Base-by-base conservation (phyloP, 129 eudicot genomes). In the Chrysanthemum makinoi region DNA sequence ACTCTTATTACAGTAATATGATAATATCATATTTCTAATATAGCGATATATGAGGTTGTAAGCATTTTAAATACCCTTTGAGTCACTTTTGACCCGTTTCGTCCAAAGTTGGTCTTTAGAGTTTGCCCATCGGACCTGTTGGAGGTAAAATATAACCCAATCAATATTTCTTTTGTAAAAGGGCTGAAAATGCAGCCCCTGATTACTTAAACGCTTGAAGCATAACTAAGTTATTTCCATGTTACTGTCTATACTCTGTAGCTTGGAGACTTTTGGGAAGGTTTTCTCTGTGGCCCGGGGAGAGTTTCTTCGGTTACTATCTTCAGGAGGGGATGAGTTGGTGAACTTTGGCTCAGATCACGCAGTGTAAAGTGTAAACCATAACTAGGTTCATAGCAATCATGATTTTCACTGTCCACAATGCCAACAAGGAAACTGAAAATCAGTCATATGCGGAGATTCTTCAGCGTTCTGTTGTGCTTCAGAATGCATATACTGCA, bases 261-360 rank as follows among this genome's bases (percentile, higher is more conserved):
- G 99, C 80, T 77, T 94, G 92, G 99, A 94, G 78, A 94, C 95
- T 52, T 94, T 94, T 69, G 85, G 61, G 24, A 96, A 94, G 74
- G 89, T 90, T 6, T 77, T 87, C 53, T 82, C 99, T 11, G 56
- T 80, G 66, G 87, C 88, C 20, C 79, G 84, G 52, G 77, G 48
- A 65, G 87, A 94, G 66, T 82, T 94, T 24, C 75, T 90, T 60
- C 87, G 70, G 68, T 87, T 94, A 65, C 87, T 94, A 16, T 72
- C 89, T 62, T 80, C 86, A 50, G 97, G 97, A 50, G 51, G 65
- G 4, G 86, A 84, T 58, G 99, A 94, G 53, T 78, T 75, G 51
- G 74, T 72, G 68, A 80, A 56, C 79, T 86, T 94, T 62, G 97
- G 97, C 61, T 84, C 84, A 7, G 87, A 86, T 79, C 75, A n/a